Percentiles rank a stretch among this genome's conserved stretches.
Evolutionary conservation across 2,329 filamentous ascomycete genomes (phyloP).

Genomic region (Rhexocercosporidium sp.): DNA sequence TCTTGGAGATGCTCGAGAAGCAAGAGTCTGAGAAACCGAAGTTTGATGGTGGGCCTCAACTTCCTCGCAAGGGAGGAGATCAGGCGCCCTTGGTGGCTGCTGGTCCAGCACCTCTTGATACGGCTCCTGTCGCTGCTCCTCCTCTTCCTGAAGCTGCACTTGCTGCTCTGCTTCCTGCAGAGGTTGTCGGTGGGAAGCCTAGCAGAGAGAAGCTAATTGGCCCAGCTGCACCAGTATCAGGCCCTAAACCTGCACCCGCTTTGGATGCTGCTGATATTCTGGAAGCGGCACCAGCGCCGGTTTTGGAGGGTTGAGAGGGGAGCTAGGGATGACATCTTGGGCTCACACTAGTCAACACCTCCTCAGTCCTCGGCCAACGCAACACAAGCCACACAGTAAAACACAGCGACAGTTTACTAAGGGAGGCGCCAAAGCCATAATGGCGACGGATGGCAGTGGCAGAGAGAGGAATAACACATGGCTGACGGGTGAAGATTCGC

Average conservation of each 20-base stretch:
- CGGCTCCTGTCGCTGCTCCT: conserved; percentile 1
- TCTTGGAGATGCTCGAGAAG: conserved; percentile 17
- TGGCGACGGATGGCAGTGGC: background rate
- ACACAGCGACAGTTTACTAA: background rate
- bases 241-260: background rate
- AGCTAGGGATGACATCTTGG: background rate
- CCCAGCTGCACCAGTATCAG: background rate
- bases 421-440: background rate
- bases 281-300: background rate
- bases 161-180: conserved; percentile 6
- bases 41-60: conserved; percentile 7
- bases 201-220: background rate
- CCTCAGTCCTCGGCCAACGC: background rate
- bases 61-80: background rate
- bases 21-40: conserved; percentile 13
- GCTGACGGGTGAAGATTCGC: background rate
- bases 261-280: background rate
- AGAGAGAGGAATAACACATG: background rate
- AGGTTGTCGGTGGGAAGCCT: conserved; percentile 2
- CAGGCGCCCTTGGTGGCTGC: background rate
- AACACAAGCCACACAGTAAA: background rate
- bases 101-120: background rate
- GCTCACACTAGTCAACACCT: background rate
- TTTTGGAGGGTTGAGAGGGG: background rate
- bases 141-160: conserved; percentile 8